A percentile compares a stretch with the other conserved stretches of the same genome.
phyloP scores from a whole-genome alignment of 495 filamentous ascomycete species.

The Pyrenula massariospora region DNA sequence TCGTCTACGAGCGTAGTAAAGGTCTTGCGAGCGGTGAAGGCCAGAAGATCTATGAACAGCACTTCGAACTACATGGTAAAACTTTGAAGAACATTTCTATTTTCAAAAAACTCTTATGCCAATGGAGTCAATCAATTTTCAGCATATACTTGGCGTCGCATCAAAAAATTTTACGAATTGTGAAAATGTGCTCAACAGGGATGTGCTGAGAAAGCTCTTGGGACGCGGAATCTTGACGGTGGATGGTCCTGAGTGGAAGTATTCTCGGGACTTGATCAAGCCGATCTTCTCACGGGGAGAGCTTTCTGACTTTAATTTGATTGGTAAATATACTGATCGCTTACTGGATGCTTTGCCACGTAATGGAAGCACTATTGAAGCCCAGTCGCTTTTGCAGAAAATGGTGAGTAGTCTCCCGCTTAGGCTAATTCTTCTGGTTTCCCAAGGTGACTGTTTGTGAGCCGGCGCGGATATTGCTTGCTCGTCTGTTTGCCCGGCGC shows the following conservation, averaged over 20 bases:
- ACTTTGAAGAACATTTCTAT: slow-evolving; percentile 1
- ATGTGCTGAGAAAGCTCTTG: neutral
- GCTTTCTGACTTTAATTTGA: neutral
- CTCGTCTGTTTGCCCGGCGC: neutral
- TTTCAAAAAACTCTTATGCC: slow-evolving; percentile 1
- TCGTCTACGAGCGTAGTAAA: neutral
- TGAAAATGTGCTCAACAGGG: neutral
- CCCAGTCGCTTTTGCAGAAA: neutral
- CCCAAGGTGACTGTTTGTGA: neutral
- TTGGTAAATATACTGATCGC: neutral
- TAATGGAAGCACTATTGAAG: neutral
- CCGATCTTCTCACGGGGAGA: neutral
- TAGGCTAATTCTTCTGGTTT: neutral
- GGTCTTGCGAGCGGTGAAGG: neutral
- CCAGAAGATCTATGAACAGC: neutral
- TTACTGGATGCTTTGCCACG: neutral
- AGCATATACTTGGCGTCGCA: neutral
- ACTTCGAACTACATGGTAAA: slow-evolving; percentile 2
- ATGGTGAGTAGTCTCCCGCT: neutral
- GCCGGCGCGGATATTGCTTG: neutral
- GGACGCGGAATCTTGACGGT: neutral
- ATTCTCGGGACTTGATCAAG: neutral
- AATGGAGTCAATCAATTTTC: slow-evolving; percentile 1
- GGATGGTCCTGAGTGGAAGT: neutral
- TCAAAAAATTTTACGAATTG: neutral